These are phyloP conservation scores for Ophiosphaerella narmari DNA, from an alignment of 2,329 filamentous ascomycete genomes.

Conservation along the genomic window DNA sequence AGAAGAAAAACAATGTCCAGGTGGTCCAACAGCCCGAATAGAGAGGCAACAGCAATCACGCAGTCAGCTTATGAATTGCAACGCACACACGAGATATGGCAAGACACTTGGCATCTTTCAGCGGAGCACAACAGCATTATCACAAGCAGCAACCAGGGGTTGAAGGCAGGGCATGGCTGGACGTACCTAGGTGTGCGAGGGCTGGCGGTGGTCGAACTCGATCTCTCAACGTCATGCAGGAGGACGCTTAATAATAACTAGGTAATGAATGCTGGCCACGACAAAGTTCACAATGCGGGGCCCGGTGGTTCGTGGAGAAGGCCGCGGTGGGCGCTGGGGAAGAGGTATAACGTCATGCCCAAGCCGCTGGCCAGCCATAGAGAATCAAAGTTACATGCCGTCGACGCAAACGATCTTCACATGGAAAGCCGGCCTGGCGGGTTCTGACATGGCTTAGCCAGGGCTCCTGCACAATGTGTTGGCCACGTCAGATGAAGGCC, in stretches of 20 bases:
- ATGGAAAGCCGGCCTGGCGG: neutral
- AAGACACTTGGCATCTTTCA: slow-evolving; percentile 18
- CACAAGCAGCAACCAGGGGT: slow-evolving; percentile 5
- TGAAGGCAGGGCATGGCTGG: no score
- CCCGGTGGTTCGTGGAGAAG: no score
- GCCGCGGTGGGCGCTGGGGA: no score
- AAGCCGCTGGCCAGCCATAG: no score
- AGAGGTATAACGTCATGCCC: no score
- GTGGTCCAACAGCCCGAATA: slow-evolving; percentile 72
- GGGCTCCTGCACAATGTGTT: slow-evolving; percentile 46
- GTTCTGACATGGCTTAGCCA: slow-evolving; percentile 29
- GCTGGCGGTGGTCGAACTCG: no score
- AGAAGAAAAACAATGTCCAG: slow-evolving; percentile 91
- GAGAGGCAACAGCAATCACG: slow-evolving; percentile 7
- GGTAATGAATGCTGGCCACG: neutral
- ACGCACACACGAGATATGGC: slow-evolving; percentile 17
- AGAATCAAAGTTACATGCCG: no score
- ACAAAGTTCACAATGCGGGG: neutral
- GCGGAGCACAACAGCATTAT: slow-evolving; percentile 13
- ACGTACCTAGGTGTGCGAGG: no score
- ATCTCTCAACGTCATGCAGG: neutral
- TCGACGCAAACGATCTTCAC: neutral
- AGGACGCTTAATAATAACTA: neutral
- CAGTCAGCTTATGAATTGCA: slow-evolving; percentile 17
- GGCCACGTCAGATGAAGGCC: slow-evolving; percentile 35